Conservation (phyloP, 352 stramenopile genomes). For the Pythium phragmiticola region DNA sequence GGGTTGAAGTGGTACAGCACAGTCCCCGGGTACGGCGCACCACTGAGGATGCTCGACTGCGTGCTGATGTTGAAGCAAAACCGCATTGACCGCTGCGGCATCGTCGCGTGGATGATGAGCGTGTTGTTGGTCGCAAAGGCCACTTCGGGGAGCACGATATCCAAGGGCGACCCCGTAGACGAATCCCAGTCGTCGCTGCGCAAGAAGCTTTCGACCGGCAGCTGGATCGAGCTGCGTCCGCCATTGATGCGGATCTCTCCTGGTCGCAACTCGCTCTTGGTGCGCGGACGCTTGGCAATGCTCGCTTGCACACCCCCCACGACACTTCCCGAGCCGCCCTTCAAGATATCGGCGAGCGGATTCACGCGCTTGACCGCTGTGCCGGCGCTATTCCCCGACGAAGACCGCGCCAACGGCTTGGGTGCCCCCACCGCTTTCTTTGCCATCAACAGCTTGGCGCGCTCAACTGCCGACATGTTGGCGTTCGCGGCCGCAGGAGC, state of each 20-base stretch:
- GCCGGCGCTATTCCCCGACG: conserved; percentile 3
- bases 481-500: conserved; percentile 26
- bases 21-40: conserved; percentile 66
- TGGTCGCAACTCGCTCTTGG: conserved; percentile 61
- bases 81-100: conserved; percentile 54
- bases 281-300: conserved; percentile 57
- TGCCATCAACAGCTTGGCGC: conserved; percentile 75
- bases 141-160: conserved; percentile 69
- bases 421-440: conserved; percentile 45
- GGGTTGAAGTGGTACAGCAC: conserved; percentile 84
- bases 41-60: conserved; percentile 66
- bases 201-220: conserved; percentile 78
- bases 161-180: conserved; percentile 46
- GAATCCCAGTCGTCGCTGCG: conserved; percentile 80
- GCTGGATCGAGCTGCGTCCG: conserved; percentile 69
- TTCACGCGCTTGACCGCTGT: conserved; percentile 69
- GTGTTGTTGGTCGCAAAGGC: conserved; percentile 86
- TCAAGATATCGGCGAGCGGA: conserved; percentile 74
- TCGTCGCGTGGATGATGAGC: conserved; percentile 76
- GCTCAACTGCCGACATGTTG: conserved; percentile 60
- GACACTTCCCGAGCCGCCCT: conserved; percentile 63
- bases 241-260: conserved; percentile 79
- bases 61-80: conserved; percentile 84
- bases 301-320: conserved; percentile 50
- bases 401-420: conserved; percentile 25